Percentiles rank a stretch among this genome's conserved stretches.
These are phyloP conservation scores for Baorangia bicolor DNA, from an alignment of 768 basidiomycete species.

Conservation along the genomic window DNA sequence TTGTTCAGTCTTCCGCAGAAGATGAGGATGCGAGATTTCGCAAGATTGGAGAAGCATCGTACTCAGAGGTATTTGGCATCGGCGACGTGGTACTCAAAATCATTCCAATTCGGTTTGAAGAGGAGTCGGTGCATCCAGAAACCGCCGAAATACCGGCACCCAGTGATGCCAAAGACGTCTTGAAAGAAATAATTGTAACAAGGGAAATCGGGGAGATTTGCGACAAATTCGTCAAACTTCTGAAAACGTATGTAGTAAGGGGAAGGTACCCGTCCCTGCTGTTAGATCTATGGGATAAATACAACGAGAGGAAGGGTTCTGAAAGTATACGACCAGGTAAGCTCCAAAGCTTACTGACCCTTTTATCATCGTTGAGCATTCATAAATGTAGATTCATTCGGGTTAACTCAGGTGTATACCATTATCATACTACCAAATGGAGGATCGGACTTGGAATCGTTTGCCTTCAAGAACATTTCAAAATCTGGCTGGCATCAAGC, in stretches of 20 bases:
- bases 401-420: conserved; percentile 76
- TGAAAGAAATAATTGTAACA: conserved; percentile 80
- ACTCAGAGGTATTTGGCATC: conserved; percentile 93
- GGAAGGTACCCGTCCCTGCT: conserved; percentile 82
- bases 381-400: conserved; percentile 60
- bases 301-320: conserved; percentile 68
- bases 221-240: conserved; percentile 74
- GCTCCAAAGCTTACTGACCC: conserved; percentile 13
- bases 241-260: conserved; percentile 82
- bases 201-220: conserved; percentile 74
- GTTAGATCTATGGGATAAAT: conserved; percentile 86
- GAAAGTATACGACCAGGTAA: conserved; percentile 85
- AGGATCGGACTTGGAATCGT: conserved; percentile 88
- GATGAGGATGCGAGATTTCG: conserved; percentile 46
- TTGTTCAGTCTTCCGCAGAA: conserved; percentile 39
- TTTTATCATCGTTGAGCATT: conserved; percentile 6
- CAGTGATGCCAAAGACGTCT: conserved; percentile 70
- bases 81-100: conserved; percentile 90
- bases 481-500: conserved; percentile 85
- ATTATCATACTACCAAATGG: conserved; percentile 90
- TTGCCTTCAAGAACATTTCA: conserved; percentile 55
- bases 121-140: conserved; percentile 21
- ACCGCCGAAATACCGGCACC: conserved; percentile 60
- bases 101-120: conserved; percentile 69
- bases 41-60: conserved; percentile 96